Percentiles rank a stretch among this genome's conserved stretches.
phyloP scores from a whole-genome alignment of 495 filamentous ascomycete genomes.

The Haplographium delicatum region DNA sequence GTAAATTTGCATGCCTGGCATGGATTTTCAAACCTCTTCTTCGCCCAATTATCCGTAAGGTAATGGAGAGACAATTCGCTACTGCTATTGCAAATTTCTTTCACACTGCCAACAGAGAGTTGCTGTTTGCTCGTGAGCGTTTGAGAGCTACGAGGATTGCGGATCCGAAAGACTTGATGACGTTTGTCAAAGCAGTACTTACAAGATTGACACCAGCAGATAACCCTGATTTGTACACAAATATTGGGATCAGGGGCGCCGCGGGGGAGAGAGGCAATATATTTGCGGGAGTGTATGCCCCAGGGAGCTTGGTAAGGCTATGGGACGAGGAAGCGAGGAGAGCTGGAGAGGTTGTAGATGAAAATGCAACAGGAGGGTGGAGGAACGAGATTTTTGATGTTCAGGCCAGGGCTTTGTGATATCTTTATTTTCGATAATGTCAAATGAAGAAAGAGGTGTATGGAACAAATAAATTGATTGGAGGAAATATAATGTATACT shows the following conservation, averaged over 20 bases:
- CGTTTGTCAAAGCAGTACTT: slow-evolving; percentile 75
- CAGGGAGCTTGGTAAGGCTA: slow-evolving; percentile 78
- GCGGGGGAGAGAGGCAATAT: slow-evolving; percentile 42
- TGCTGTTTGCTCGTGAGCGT: slow-evolving; percentile 80
- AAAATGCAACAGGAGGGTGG: slow-evolving; percentile 67
- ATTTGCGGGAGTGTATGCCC: slow-evolving; percentile 81
- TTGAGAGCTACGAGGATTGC: slow-evolving; percentile 79
- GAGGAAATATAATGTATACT: too few species aligned
- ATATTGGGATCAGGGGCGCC: slow-evolving; percentile 53
- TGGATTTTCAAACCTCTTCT: slow-evolving; percentile 86
- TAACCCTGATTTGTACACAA: slow-evolving; percentile 66
- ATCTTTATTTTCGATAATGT: too few species aligned
- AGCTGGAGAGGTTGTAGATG: slow-evolving; percentile 59
- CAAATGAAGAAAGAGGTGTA: too few species aligned
- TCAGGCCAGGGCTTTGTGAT: slow-evolving; percentile 21
- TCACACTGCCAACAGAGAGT: slow-evolving; percentile 72
- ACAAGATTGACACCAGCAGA: slow-evolving; percentile 64
- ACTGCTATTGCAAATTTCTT: slow-evolving; percentile 62
- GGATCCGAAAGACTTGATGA: slow-evolving; percentile 71
- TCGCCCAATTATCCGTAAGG: slow-evolving; percentile 70
- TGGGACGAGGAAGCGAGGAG: slow-evolving; percentile 74
- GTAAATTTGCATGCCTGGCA: slow-evolving; percentile 66
- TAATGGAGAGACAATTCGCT: slow-evolving; percentile 74
- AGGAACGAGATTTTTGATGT: slow-evolving; percentile 83
- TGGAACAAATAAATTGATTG: too few species aligned